These are phyloP conservation scores for Paramecium sexaurelia DNA, from an alignment of 73 alveolate species.

Conservation along the genomic window DNA sequence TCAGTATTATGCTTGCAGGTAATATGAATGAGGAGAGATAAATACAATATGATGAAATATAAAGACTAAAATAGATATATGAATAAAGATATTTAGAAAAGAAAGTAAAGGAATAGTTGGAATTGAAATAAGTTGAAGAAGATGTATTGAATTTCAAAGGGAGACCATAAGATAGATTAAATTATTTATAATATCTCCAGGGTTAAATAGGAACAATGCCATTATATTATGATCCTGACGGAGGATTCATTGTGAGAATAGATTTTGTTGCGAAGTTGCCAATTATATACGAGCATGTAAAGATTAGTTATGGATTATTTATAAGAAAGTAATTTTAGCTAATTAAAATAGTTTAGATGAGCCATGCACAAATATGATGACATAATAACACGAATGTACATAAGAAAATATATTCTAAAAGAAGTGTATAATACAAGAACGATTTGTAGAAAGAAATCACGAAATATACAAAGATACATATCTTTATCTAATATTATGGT, in stretches of 20 bases:
- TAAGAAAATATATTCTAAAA: not conserved
- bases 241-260: conserved; percentile 20
- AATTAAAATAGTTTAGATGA: not conserved
- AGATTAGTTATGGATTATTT: conserved; percentile 42
- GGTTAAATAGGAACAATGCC: conserved; percentile 47
- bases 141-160: conserved; percentile 26
- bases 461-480: conserved; percentile 4
- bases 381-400: not conserved
- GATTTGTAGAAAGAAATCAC: conserved; percentile 47
- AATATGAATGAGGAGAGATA: not conserved
- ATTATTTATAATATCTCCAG: conserved; percentile 27
- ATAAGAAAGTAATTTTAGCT: not conserved
- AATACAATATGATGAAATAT: conserved; percentile 13
- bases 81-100: conserved; percentile 28
- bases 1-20: not conserved
- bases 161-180: conserved; percentile 9
- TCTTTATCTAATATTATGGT: not conserved
- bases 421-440: not conserved
- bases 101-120: conserved; percentile 26
- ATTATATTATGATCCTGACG: conserved; percentile 46
- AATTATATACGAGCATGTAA: not conserved
- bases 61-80: not conserved
- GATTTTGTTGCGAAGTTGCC: conserved; percentile 16
- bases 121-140: conserved; percentile 18
- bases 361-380: not conserved